Evolutionary conservation across 768 basidiomycete species (phyloP).

Genomic region (Boletus eberwhitei): DNA sequence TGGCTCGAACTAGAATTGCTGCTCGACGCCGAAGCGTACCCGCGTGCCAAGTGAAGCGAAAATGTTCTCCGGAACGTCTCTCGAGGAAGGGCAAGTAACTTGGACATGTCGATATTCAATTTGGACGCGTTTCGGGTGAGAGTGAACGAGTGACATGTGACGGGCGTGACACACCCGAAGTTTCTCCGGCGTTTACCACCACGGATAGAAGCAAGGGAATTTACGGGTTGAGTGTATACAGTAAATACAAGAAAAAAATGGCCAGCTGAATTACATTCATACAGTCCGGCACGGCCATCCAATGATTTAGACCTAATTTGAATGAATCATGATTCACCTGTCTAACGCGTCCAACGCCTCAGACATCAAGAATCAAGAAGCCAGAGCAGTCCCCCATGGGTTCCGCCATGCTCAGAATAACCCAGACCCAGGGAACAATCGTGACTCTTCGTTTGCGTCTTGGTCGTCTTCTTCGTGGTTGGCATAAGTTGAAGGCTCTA

Average conservation of each 20-base stretch:
- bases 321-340: not conserved
- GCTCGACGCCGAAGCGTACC: slow-evolving; percentile 11
- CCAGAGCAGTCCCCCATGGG: not conserved
- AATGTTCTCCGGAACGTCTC: slow-evolving; percentile 10
- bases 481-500: not conserved
- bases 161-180: not conserved
- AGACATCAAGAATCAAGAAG: not conserved
- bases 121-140: not conserved
- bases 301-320: slow-evolving; percentile 14
- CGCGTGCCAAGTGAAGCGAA: slow-evolving; percentile 10
- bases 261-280: slow-evolving; percentile 4
- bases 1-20: not conserved
- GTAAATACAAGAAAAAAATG: slow-evolving; percentile 22
- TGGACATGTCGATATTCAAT: slow-evolving; percentile 16
- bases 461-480: slow-evolving; percentile 23
- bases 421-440: slow-evolving; percentile 43
- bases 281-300: slow-evolving; percentile 8
- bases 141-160: not conserved
- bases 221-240: slow-evolving; percentile 7
- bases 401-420: slow-evolving; percentile 31
- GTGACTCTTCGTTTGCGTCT: slow-evolving; percentile 32
- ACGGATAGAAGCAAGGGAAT: not conserved
- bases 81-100: slow-evolving; percentile 11
- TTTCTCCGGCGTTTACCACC: no score
- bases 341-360: not conserved